Base-by-base conservation (phyloP, 2,329 filamentous ascomycete species). In the Aureobasidium sp. region DNA sequence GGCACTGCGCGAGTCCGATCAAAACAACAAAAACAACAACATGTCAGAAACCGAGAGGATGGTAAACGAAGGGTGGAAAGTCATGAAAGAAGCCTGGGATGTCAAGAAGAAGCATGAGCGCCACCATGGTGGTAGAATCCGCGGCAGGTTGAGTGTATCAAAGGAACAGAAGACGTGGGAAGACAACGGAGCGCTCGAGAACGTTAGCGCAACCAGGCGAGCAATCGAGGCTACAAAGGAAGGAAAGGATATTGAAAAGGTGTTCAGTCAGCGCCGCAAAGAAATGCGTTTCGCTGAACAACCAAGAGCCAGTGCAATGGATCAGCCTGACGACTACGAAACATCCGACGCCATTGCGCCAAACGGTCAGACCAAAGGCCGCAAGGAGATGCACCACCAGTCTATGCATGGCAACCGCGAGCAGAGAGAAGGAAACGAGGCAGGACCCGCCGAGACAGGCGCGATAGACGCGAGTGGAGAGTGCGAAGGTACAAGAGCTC, bases 71-170 rank as follows among this genome's bases (percentile, higher is more conserved):
- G 68, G 70, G 23, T 72, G 69, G 70, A 63, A 64, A 35, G 64
- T 70, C 7, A 72, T 69, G 63, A 65, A 69, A 38, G 66, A 72
- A 35, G 64, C 71, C 49, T 72, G 70, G 70, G 67, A 68, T 7
- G 60, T 65, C 19, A 58, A 66, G 21, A 57, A 67, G n/a, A 66
- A 64, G 38, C 60, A 64, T 11, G 60, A 65, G 15, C 65, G 63
- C 27, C 61, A 64, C 11, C 55, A 64, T 9, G 61, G 67, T 5
- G 65, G 64, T 11, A 65, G 65, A 31, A 46, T 67, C 8, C 43
- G 67, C 0, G 66, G 67, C 15, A 61, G 64, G 17, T 60, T 69
- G 38, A 65, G 64, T 19, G 51, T 68, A 1, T 59, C 61, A 7
- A 68, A 69, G 31, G 64, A 70, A 65, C 31, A 57, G 62, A 64